Evolutionary conservation across 176 grass and related monocot genomes (phyloP).

Genomic region (Bolboschoenus planiculmis): DNA sequence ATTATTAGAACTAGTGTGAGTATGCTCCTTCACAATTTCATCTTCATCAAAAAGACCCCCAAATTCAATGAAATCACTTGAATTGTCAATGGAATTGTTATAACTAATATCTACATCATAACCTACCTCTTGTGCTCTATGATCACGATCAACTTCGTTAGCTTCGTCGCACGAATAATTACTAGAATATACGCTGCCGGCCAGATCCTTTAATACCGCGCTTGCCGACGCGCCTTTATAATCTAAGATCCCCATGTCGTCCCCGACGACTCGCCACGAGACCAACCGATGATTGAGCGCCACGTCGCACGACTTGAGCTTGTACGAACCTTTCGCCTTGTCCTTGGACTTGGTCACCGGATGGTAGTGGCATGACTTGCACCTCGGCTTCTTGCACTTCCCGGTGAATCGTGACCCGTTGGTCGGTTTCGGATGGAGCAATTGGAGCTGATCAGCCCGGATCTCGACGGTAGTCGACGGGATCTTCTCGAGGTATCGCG

Average conservation of each 20-base stretch:
- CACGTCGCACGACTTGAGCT: slow-evolving; percentile 67
- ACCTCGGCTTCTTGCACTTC: slow-evolving; percentile 47
- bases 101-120: slow-evolving; percentile 4
- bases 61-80: slow-evolving; percentile 20
- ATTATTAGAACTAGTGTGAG: neutral
- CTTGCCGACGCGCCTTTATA: slow-evolving; percentile 52
- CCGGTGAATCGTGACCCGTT: slow-evolving; percentile 44
- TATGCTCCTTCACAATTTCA: neutral
- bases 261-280: slow-evolving; percentile 51
- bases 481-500: neutral
- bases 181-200: slow-evolving; percentile 25
- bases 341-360: slow-evolving; percentile 53
- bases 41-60: slow-evolving; percentile 14
- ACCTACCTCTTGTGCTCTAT: neutral
- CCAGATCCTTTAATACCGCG: slow-evolving; percentile 42
- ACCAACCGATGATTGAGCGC: slow-evolving; percentile 70
- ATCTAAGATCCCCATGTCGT: slow-evolving; percentile 5
- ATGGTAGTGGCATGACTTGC: slow-evolving; percentile 52
- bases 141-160: neutral
- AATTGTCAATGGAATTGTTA: slow-evolving; percentile 19
- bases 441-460: neutral
- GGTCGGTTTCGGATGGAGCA: slow-evolving; percentile 21
- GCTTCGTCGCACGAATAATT: slow-evolving; percentile 30
- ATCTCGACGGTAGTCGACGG: neutral
- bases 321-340: slow-evolving; percentile 70